Evolutionary conservation across 345 rosid species (phyloP), one percentile per base, ranked within the genome.

Genomic region (Gynandropsis gynandra): DNA sequence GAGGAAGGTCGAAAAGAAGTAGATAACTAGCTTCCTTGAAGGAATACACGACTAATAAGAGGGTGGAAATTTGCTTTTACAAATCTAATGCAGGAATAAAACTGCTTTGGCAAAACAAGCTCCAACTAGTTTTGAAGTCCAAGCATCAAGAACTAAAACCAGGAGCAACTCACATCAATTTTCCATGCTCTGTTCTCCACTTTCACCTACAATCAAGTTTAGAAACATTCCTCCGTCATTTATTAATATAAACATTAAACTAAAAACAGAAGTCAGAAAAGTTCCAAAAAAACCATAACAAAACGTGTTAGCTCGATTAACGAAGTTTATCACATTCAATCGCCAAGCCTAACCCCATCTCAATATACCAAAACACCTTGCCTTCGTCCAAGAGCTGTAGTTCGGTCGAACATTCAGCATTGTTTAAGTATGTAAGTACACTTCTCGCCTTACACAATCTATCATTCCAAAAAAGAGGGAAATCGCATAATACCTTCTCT

Each of bases 111-210:
- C n/a, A 15, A 12, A 38, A 5, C 24, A 64, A n/a, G n/a, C n/a
- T 45, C 21, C 29, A 9, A 59, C 20, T 36, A 11, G 5, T 16
- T 9, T 4, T 40, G 8, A 56, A 14, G 42, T 16, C 15, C 32
- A 52, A 38, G 16, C 24, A 45, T 32, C 1, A 1, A 14, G 44
- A 39, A 33, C 1, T 10, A 40, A 46, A 51, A 35, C 1, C 4
- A 41, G 39, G 31, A 1, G 48, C 27, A 53, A 60, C 97, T 79
- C 63, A 87, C 97, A 71, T 92, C 80, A 42, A 92, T 63, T 69
- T 87, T 92, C 98, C 98, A 85, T 7, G 75, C 57, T 72, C 73
- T 78, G 53, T 79, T 92, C 71, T 92, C 97, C 76, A 92, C 89
- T 78, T 87, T 87, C 76, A 85, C 95, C 98, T 92, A 88, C 79